phyloP scores from a whole-genome alignment of 1,284 basidiomycete genomes.

The Cryptococcus hybrid region DNA sequence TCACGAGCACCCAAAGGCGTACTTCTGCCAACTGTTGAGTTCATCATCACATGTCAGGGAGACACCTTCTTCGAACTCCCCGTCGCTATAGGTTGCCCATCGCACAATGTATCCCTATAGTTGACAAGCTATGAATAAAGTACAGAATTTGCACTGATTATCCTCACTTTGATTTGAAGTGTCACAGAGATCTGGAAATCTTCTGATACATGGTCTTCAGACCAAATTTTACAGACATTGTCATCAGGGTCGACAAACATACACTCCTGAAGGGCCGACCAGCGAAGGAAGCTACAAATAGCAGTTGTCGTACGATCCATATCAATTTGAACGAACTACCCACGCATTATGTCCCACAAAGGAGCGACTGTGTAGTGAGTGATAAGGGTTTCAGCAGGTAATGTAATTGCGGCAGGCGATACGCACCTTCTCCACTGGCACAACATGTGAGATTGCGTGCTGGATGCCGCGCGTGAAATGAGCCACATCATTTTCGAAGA shows the following conservation, averaged over 20 bases:
- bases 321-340: background rate
- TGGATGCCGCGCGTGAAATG: conserved; percentile 80
- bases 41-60: conserved; percentile 58
- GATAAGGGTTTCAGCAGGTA: conserved; percentile 10
- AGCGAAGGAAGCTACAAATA: conserved; percentile 58
- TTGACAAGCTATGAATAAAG: background rate
- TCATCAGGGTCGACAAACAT: conserved; percentile 67
- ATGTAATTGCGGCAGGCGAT: background rate
- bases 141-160: conserved; percentile 3
- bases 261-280: conserved; percentile 78
- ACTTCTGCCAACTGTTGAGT: conserved; percentile 79
- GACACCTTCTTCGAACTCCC: conserved; percentile 85
- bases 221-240: conserved; percentile 69
- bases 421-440: conserved; percentile 66
- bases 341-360: conserved; percentile 81
- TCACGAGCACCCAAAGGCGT: conserved; percentile 64
- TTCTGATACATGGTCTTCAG: conserved; percentile 75
- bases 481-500: conserved; percentile 81
- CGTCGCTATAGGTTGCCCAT: conserved; percentile 78
- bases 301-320: background rate
- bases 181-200: conserved; percentile 74
- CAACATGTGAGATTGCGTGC: conserved; percentile 62
- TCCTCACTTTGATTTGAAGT: conserved; percentile 51
- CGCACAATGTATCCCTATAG: conserved; percentile 65
- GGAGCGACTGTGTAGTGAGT: conserved; percentile 53